phyloP scores from a whole-genome alignment of 1,139 yeast genomes.

The Scheffersomyces stambukii region DNA sequence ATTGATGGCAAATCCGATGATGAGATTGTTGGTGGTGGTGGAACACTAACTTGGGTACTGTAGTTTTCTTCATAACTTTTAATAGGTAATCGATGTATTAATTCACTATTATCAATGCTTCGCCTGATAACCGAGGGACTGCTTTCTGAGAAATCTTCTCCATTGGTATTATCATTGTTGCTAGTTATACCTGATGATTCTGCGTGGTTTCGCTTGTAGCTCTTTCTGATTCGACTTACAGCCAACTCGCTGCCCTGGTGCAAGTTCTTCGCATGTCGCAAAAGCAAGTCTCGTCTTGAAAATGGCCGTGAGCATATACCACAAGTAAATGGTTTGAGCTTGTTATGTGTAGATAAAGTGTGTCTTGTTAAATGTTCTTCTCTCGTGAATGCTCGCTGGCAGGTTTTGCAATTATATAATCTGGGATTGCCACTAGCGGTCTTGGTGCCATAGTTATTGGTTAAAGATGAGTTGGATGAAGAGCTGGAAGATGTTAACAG shows the following conservation, averaged over 20 bases:
- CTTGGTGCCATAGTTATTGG: constrained; percentile 42
- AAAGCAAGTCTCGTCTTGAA: constrained; percentile 83
- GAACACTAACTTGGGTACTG: constrained; percentile 1
- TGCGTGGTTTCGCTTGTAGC: constrained; percentile 24
- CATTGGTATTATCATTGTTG: constrained; percentile 1
- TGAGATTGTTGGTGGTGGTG: constrained; percentile 3
- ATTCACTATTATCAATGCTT: constrained; percentile 2
- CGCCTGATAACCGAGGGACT: constrained; percentile 1
- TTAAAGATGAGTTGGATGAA: too few relatives aligned
- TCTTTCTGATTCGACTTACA: constrained; percentile 42
- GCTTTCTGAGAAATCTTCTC: background rate
- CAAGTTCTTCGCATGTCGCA: constrained; percentile 90
- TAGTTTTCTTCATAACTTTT: too few relatives aligned
- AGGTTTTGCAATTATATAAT: constrained; percentile 38
- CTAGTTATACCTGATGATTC: too few relatives aligned
- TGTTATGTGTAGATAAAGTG: constrained; percentile 42
- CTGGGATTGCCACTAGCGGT: constrained; percentile 45
- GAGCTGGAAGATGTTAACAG: too few relatives aligned
- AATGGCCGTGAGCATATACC: constrained; percentile 94
- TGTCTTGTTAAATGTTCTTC: constrained; percentile 48
- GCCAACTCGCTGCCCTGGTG: constrained; percentile 65
- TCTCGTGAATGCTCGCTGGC: constrained; percentile 44
- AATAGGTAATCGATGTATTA: too few relatives aligned
- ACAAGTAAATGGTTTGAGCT: constrained; percentile 60
- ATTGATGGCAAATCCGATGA: constrained; percentile 1